These are phyloP conservation scores for Dictyostelium brefeldianum DNA, from an alignment of 78 protist genomes.

Conservation along the genomic window DNA sequence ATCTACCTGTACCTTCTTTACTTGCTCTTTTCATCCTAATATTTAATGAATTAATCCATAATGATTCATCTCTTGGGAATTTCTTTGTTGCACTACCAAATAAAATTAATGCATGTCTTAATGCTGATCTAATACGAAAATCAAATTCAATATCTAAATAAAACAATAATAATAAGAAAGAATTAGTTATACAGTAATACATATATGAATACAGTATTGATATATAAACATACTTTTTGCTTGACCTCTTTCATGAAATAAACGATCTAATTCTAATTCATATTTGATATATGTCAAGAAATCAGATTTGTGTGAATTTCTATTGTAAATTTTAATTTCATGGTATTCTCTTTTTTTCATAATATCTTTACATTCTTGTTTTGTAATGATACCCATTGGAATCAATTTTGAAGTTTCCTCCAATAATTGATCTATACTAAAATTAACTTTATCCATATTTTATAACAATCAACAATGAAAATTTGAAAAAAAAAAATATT, in stretches of 20 bases:
- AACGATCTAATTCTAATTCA: conserved; percentile 55
- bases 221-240: background rate
- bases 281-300: conserved; percentile 51
- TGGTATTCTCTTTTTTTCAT: conserved; percentile 55
- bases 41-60: conserved; percentile 62
- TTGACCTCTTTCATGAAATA: conserved; percentile 18
- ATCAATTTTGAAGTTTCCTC: conserved; percentile 58
- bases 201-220: background rate
- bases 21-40: conserved; percentile 39
- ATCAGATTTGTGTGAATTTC: conserved; percentile 11
- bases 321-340: conserved; percentile 23
- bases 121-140: conserved; percentile 50
- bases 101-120: conserved; percentile 33
- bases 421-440: conserved; percentile 28
- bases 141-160: conserved; percentile 40
- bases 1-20: conserved; percentile 41
- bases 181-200: no score
- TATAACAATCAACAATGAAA: background rate
- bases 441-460: conserved; percentile 60
- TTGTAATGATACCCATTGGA: conserved; percentile 16
- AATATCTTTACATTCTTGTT: conserved; percentile 52
- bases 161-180: background rate
- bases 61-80: conserved; percentile 72
- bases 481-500: background rate
- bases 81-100: conserved; percentile 19